Conservation (phyloP, 257 asterid genomes). For the Solanum tarapatanum region DNA sequence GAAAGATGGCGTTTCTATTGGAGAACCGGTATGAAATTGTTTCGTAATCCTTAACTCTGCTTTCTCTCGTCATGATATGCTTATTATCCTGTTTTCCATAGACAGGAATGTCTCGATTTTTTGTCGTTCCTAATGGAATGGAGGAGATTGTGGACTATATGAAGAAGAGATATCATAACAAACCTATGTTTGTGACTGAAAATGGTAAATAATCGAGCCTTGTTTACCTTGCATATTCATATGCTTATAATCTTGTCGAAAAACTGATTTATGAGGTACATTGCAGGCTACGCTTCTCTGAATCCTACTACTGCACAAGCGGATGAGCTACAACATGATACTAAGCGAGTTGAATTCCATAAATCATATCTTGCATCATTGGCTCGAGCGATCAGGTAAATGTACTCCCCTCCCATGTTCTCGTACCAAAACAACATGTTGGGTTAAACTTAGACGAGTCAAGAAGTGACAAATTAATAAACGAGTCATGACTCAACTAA, state of each 20-base stretch:
- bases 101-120: slow-evolving; percentile 41
- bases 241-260: neutral
- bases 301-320: slow-evolving; percentile 1
- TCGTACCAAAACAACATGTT: neutral
- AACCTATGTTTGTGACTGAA: slow-evolving; percentile 61
- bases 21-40: slow-evolving; percentile 43
- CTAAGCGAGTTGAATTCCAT: slow-evolving; percentile 36
- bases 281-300: slow-evolving; percentile 58
- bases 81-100: slow-evolving; percentile 2
- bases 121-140: slow-evolving; percentile 59
- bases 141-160: slow-evolving; percentile 37
- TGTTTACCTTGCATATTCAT: neutral
- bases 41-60: neutral
- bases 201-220: slow-evolving; percentile 30
- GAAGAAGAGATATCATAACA: slow-evolving; percentile 52
- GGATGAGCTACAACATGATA: slow-evolving; percentile 24
- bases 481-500: neutral
- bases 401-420: neutral
- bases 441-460: neutral
- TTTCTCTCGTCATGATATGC: neutral
- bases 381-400: slow-evolving; percentile 54
- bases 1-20: slow-evolving; percentile 57
- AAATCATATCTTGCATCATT: slow-evolving; percentile 49
- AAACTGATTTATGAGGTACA: neutral
- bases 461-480: neutral